These are phyloP conservation scores for Hericium alpestre DNA, from an alignment of 768 basidiomycete species.

Conservation along the genomic window DNA sequence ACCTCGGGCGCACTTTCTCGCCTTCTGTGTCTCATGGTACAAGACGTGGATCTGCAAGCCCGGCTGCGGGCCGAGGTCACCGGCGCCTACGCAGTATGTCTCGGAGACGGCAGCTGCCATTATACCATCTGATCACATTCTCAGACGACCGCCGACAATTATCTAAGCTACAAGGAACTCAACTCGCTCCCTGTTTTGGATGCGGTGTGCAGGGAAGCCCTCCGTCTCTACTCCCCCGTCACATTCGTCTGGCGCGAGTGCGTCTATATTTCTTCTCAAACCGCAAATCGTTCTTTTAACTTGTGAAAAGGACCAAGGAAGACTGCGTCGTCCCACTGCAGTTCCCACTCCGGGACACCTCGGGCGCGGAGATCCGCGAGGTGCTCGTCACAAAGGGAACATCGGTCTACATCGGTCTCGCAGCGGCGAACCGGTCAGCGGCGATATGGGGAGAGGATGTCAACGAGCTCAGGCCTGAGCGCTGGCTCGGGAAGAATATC, in stretches of 20 bases:
- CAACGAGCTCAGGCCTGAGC: neutral
- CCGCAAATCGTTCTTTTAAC: neutral
- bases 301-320: neutral
- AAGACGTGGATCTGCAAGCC: neutral
- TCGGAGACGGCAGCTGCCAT: neutral
- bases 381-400: neutral
- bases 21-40: neutral
- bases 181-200: neutral
- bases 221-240: neutral
- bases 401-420: neutral
- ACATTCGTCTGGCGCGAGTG: neutral
- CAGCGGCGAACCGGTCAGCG: neutral
- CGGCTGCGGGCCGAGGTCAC: neutral
- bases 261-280: neutral
- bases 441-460: neutral
- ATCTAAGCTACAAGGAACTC: neutral
- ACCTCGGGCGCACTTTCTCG: neutral
- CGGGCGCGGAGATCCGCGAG: neutral
- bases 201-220: neutral
- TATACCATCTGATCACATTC: neutral
- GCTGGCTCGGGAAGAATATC: neutral
- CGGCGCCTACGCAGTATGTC: neutral
- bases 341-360: neutral
- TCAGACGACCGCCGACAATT: neutral
- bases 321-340: neutral